Evolutionary conservation across 805 yeast genomes (phyloP), one percentile per base, ranked within the genome.

Genomic region (Komagataella phaffii): DNA sequence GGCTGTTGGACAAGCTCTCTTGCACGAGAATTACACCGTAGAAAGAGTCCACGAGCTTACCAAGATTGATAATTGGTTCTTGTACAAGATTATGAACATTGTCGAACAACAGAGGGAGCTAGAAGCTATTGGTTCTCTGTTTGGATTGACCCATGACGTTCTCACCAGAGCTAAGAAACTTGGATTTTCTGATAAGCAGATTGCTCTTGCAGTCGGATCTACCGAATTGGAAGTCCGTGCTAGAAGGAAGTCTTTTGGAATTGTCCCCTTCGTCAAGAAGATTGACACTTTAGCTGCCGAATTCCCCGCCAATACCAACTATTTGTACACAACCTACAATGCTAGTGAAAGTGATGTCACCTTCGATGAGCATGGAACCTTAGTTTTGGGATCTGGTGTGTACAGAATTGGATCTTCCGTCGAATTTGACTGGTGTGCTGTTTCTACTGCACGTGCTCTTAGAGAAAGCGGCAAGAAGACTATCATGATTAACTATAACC

Each of bases 371-470:
- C 77, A 86, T 58, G 98, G 98, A 64, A 85, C 93, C 55, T 74
- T 93, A 80, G 98, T 91, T 45, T 76, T 91, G 60, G 99, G 98
- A 51, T 89, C 97, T n/a, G 98, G 99, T 74, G 99, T 93, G 50
- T 91, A 91, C 79, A 81, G 99, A 70, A 91, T 91, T 67, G 99
- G 99, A 54, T 90, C 97, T 1, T 89, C 97, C 36, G 99, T 91
- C 52, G 99, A 93, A 73, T 91, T 91, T 63, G 99, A 91, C 70
- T 91, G 99, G 99, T 91, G 99, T 77, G 99, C 98, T 52, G 99
- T 91, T 56, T 80, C 93, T 57, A 86, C 99, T 53, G 96, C 96
- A 52, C 83, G 97, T 66, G 89, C 97, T 47, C 80, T 91, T 61
- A 82, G 99, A 68, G 85, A 80, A 51, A 75, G 80, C 52, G 96